Conservation (phyloP, 2,329 filamentous ascomycete species). For the Aspergillus latus region DNA sequence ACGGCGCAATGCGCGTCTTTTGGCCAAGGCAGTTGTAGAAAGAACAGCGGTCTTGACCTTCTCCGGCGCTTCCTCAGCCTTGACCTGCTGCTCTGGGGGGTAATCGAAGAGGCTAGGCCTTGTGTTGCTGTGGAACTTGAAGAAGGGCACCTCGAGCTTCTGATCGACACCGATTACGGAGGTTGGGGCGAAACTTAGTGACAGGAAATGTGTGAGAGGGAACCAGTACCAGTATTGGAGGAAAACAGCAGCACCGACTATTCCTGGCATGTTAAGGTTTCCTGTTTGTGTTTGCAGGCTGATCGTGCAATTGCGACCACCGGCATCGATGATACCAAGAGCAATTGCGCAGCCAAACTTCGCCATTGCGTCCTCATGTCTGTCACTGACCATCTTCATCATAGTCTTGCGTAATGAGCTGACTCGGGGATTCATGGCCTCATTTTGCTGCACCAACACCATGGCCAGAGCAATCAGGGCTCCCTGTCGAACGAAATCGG, state of each 20-base stretch:
- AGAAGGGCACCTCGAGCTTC: conserved; percentile 86
- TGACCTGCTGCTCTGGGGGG: conserved; percentile 92
- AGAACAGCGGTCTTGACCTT: conserved; percentile 93
- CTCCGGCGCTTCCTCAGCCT: conserved; percentile 88
- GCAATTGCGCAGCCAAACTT: conserved; percentile 96
- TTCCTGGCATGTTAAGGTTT: conserved; percentile 97
- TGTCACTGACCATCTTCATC: conserved; percentile 88
- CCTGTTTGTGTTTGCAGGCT: conserved; percentile 96
- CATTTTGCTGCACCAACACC: conserved; percentile 99
- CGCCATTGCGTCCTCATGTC: conserved; percentile 98
- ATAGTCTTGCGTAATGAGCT: conserved; percentile 86
- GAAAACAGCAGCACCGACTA: conserved; percentile 97
- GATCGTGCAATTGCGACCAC: conserved; percentile 97
- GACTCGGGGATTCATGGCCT: conserved; percentile 97
- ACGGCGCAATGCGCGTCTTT: conserved; percentile 90
- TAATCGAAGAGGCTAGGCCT: conserved; percentile 97
- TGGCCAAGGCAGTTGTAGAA: conserved; percentile 95
- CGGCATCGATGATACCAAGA: conserved; percentile 94
- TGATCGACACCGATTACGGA: conserved; percentile 93
- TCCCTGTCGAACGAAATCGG: conserved; percentile 96
- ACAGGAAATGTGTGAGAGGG: conserved; percentile 95
- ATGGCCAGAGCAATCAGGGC: conserved; percentile 91
- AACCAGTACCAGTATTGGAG: conserved; percentile 99
- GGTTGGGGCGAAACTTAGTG: conserved; percentile 93
- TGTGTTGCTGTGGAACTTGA: conserved; percentile 95